phyloP scores from a whole-genome alignment of 108 stramenopile genomes.

The Nannochloropsis oceanica region DNA sequence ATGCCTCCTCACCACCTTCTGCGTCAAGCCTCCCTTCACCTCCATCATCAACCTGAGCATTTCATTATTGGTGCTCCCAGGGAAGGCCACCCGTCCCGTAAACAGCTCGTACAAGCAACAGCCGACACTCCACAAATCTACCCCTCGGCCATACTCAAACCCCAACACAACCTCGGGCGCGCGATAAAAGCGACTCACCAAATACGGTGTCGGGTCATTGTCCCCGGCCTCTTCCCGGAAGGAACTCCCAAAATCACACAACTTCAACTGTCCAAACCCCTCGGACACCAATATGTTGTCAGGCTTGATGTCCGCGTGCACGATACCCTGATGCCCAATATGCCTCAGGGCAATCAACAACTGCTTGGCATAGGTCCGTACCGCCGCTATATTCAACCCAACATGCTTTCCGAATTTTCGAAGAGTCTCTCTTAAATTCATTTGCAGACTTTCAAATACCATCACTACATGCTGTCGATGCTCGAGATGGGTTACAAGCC shows the following conservation, averaged over 20 bases:
- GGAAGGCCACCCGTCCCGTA: slow-evolving; percentile 73
- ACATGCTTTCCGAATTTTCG: slow-evolving; percentile 60
- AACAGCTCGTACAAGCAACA: slow-evolving; percentile 83
- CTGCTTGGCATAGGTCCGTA: slow-evolving; percentile 73
- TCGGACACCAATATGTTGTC: slow-evolving; percentile 89
- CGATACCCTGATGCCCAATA: slow-evolving; percentile 58
- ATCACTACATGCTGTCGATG: slow-evolving; percentile 59
- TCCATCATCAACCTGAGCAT: slow-evolving; percentile 87
- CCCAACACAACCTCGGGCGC: slow-evolving; percentile 98
- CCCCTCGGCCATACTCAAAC: slow-evolving; percentile 53
- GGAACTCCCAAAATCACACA: slow-evolving; percentile 85
- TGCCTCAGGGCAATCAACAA: slow-evolving; percentile 68
- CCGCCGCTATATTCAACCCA: slow-evolving; percentile 62
- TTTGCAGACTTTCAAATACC: slow-evolving; percentile 61
- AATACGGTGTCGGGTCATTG: slow-evolving; percentile 77
- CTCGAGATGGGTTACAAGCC: slow-evolving; percentile 38
- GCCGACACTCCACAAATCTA: slow-evolving; percentile 73
- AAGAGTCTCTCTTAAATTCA: slow-evolving; percentile 68
- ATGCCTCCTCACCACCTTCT: slow-evolving; percentile 45
- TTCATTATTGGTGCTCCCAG: slow-evolving; percentile 80
- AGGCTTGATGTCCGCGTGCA: slow-evolving; percentile 95
- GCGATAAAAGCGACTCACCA: slow-evolving; percentile 94
- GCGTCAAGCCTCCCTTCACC: slow-evolving; percentile 66
- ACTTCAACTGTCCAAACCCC: slow-evolving; percentile 59
- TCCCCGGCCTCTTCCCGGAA: slow-evolving; percentile 60